Percentiles rank a stretch among this genome's conserved stretches.
phyloP scores from a whole-genome alignment of 352 stramenopile genomes.

The Phytopythium aichiense region DNA sequence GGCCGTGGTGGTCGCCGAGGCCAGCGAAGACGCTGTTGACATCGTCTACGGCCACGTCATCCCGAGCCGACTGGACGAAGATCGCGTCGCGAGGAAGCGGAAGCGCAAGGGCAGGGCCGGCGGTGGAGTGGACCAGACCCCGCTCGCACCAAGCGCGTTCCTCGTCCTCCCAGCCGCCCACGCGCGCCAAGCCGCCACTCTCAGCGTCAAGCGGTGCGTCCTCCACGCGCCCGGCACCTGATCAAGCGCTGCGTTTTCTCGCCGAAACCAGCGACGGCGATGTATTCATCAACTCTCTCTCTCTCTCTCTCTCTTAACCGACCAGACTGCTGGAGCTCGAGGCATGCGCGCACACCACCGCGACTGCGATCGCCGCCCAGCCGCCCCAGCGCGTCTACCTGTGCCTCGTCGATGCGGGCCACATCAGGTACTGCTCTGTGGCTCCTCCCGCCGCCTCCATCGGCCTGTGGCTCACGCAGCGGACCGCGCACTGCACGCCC shows the following conservation, averaged over 20 bases:
- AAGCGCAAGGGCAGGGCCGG: constrained; percentile 18
- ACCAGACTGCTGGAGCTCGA: constrained; percentile 34
- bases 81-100: constrained; percentile 34
- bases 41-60: constrained; percentile 30
- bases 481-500: neutral
- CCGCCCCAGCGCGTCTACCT: constrained; percentile 29
- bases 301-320: neutral
- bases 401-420: constrained; percentile 39
- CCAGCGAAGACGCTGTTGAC: constrained; percentile 17
- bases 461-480: neutral
- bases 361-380: neutral
- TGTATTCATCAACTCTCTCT: neutral
- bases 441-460: neutral
- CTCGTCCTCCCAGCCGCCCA: constrained; percentile 27
- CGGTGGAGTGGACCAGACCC: constrained; percentile 2
- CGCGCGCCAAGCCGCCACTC: constrained; percentile 4
- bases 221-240: no score
- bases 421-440: constrained; percentile 32
- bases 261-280: neutral
- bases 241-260: neutral
- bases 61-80: constrained; percentile 26
- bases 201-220: constrained; percentile 42
- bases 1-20: constrained; percentile 11
- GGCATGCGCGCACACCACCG: constrained; percentile 19
- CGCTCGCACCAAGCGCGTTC: constrained; percentile 26